These are phyloP conservation scores for Dendrobium huoshanense DNA, from an alignment of 106 monocot genomes.

Conservation along the genomic window DNA sequence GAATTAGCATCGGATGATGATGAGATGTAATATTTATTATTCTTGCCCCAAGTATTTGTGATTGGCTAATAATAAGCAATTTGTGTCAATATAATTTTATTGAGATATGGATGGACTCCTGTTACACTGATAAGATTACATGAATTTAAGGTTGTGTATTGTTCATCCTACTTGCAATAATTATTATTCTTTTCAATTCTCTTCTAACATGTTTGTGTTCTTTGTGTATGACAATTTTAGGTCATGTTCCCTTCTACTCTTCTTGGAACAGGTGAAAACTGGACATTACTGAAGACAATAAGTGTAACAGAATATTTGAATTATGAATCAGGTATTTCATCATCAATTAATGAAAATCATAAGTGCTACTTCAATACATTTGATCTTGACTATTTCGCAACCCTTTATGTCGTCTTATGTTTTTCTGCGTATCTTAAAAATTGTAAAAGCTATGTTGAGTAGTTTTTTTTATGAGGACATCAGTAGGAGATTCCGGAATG, in stretches of 20 bases:
- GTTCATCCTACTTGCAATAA: neutral
- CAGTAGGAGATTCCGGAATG: too few species aligned
- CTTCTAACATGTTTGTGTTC: neutral
- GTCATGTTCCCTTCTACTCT: constrained; percentile 99
- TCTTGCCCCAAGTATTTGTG: neutral
- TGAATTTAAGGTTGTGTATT: neutral
- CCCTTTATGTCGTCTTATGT: neutral
- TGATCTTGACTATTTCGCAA: neutral
- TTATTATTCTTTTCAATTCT: neutral
- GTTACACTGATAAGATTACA: neutral
- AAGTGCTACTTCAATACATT: neutral
- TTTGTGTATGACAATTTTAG: constrained; percentile 26
- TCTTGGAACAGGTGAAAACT: constrained; percentile 88
- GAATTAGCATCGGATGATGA: too few species aligned
- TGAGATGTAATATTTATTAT: too few species aligned
- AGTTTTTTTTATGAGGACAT: neutral
- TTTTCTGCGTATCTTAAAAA: neutral
- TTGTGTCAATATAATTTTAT: neutral
- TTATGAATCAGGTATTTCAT: constrained; percentile 75
- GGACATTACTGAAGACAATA: constrained; percentile 96
- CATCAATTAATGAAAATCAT: neutral
- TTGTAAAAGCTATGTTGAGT: neutral
- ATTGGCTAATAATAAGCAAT: neutral
- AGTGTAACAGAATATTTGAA: constrained; percentile 98
- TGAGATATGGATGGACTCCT: neutral